phyloP scores from a whole-genome alignment of 768 basidiomycete genomes.

The Tulasnella sp. region DNA sequence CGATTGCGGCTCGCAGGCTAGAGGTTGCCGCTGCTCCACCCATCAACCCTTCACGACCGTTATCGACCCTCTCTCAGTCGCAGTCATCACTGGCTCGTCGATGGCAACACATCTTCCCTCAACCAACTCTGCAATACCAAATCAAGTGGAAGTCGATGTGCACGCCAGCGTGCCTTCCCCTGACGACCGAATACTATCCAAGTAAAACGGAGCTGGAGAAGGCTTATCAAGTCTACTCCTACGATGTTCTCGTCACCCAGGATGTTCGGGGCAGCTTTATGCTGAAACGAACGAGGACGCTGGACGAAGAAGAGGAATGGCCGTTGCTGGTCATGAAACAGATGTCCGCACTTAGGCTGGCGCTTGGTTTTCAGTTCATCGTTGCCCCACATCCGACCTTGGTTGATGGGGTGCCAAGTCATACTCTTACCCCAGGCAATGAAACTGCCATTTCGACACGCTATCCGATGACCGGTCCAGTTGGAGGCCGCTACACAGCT shows the following conservation, averaged over 20 bases:
- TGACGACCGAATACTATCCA: slow-evolving; percentile 86
- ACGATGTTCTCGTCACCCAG: slow-evolving; percentile 73
- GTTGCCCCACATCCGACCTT: slow-evolving; percentile 29
- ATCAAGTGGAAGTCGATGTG: slow-evolving; percentile 86
- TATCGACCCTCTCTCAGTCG: slow-evolving; percentile 42
- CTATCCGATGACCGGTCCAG: slow-evolving; percentile 26
- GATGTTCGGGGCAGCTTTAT: slow-evolving; percentile 86
- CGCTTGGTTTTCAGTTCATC: slow-evolving; percentile 93
- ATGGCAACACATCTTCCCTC: slow-evolving; percentile 82
- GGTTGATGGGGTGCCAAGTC: background rate
- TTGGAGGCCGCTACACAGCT: slow-evolving; percentile 20
- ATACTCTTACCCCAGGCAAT: background rate
- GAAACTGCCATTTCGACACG: background rate
- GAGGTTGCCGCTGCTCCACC: slow-evolving; percentile 22
- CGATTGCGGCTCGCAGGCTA: background rate
- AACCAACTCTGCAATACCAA: slow-evolving; percentile 63
- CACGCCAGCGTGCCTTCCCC: slow-evolving; percentile 76
- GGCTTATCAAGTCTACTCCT: slow-evolving; percentile 71
- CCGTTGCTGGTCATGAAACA: slow-evolving; percentile 77
- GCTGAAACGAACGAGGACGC: slow-evolving; percentile 36
- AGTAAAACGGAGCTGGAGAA: slow-evolving; percentile 59
- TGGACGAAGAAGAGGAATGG: slow-evolving; percentile 17
- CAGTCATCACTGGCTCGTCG: slow-evolving; percentile 69
- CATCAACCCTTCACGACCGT: slow-evolving; percentile 59
- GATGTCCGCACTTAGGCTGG: slow-evolving; percentile 84